A percentile compares a stretch with the other conserved stretches of the same genome.
phyloP scores from a whole-genome alignment of 1,139 yeast species.

The Candida tropicalis region DNA sequence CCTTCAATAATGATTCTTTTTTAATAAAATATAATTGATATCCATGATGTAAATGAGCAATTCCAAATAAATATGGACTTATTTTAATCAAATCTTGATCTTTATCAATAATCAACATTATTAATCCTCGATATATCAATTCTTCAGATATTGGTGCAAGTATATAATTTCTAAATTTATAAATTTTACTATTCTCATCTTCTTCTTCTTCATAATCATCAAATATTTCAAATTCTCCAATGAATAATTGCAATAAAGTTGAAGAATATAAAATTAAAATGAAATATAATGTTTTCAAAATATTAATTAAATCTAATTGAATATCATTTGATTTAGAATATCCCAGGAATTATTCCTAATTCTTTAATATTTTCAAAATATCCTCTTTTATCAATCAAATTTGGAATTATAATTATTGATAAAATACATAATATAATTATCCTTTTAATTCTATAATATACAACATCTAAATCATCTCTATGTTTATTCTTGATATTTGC shows the following conservation, averaged over 20 bases:
- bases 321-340: slow-evolving; percentile 21
- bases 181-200: not conserved
- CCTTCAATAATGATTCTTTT: slow-evolving; percentile 26
- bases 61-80: slow-evolving; percentile 78
- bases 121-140: slow-evolving; percentile 68
- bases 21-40: slow-evolving; percentile 46
- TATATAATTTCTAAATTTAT: slow-evolving; percentile 56
- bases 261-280: slow-evolving; percentile 57
- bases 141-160: slow-evolving; percentile 93
- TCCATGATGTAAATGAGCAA: slow-evolving; percentile 93
- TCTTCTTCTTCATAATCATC: not conserved
- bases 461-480: slow-evolving; percentile 50
- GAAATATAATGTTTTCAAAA: slow-evolving; percentile 28
- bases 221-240: slow-evolving; percentile 12
- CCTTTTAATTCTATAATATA: slow-evolving; percentile 39
- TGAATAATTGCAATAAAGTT: slow-evolving; percentile 50
- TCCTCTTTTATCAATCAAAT: slow-evolving; percentile 17
- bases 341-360: slow-evolving; percentile 36
- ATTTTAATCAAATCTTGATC: slow-evolving; percentile 32
- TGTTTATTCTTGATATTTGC: slow-evolving; percentile 22
- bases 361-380: slow-evolving; percentile 17
- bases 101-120: slow-evolving; percentile 29
- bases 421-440: slow-evolving; percentile 34
- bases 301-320: slow-evolving; percentile 27
- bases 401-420: slow-evolving; percentile 31